Evolutionary conservation across 2,329 filamentous ascomycete species (phyloP), one percentile per base, ranked within the genome.

Genomic region (Ascocoryne sarcoides): DNA sequence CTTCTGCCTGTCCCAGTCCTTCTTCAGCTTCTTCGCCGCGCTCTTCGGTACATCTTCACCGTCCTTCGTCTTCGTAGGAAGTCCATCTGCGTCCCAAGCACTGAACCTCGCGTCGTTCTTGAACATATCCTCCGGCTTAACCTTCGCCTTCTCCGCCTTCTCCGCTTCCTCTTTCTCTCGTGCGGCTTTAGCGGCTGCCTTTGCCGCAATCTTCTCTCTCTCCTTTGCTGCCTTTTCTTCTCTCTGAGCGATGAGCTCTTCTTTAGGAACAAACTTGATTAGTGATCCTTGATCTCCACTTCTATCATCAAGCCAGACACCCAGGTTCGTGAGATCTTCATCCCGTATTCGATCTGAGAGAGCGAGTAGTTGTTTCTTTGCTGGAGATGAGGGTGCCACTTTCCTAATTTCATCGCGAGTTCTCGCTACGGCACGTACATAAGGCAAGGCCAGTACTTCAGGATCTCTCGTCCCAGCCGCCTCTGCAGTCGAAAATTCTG

Each of bases 1-100:
- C 71, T 88, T 92, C 67, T 95, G 90, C 59, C 72, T 79, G 53
- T 93, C 84, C 85, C 85, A 94, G 41, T 87, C 81, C 69, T 95
- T 95, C 65, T 71, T 80, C 52, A 95, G 62, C 67, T 86, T 89
- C 72, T 95, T 95, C 37, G 66, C 57, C 57, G 79, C 75, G 44
- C 74, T 83, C 69, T 95, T 95, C 4, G 84, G 75, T 28, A 95
- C 70, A 51, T 93, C 86, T 45, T 77, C 79, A 0, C 87, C 88
- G 21, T 84, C 79, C 46, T 76, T 79, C 59, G 88, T 76, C 63
- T 79, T 84, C 0, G 75, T 83, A 2, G 90, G 89, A 47, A 95
- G 47, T 0, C 89, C 89, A 42, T 90, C 81, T 4, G 73, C 79
- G 57, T 95, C 87, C 85, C 86, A 95, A 14, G 74, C 84, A 50